Evolutionary conservation across 768 basidiomycete species (phyloP).

Genomic region (Naematelia aurantialba): DNA sequence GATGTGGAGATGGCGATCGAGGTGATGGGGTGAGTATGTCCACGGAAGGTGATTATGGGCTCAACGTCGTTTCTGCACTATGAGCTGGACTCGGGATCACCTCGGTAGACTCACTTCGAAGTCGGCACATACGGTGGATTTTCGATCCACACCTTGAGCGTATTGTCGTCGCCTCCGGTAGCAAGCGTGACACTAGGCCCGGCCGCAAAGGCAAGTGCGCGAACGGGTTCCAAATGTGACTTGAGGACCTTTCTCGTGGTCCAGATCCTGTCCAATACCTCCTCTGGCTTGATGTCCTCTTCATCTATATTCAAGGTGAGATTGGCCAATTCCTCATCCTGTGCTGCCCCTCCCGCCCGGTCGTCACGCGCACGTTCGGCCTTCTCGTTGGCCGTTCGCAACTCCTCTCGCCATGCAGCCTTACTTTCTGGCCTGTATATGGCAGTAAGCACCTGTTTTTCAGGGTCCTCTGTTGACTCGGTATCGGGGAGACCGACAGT

Average conservation of each 20-base stretch:
- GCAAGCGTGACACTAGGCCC: constrained; percentile 82
- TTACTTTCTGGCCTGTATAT: constrained; percentile 84
- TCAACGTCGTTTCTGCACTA: constrained; percentile 63
- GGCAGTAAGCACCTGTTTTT: constrained; percentile 56
- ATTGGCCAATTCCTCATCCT: constrained; percentile 49
- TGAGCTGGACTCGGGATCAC: not conserved
- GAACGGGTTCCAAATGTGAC: constrained; percentile 93
- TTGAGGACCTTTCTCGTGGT: constrained; percentile 78
- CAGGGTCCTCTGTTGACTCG: constrained; percentile 19
- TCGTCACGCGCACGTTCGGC: constrained; percentile 35
- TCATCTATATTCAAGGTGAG: constrained; percentile 60
- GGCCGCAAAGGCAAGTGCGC: constrained; percentile 70
- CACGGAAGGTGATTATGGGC: constrained; percentile 86
- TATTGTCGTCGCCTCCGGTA: constrained; percentile 92
- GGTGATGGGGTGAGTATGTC: constrained; percentile 87
- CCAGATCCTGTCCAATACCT: constrained; percentile 63
- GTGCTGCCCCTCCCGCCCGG: not conserved
- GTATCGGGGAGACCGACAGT: constrained; percentile 18
- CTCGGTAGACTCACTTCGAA: not conserved
- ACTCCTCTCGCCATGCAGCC: constrained; percentile 74
- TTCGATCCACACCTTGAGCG: constrained; percentile 92
- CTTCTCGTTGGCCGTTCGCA: constrained; percentile 49
- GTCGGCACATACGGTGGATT: constrained; percentile 54
- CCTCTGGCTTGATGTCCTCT: constrained; percentile 59
- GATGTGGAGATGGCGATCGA: constrained; percentile 61